phyloP scores from a whole-genome alignment of 2,329 filamentous ascomycete genomes.

The Pseudocercospora pini-densiflorae region DNA sequence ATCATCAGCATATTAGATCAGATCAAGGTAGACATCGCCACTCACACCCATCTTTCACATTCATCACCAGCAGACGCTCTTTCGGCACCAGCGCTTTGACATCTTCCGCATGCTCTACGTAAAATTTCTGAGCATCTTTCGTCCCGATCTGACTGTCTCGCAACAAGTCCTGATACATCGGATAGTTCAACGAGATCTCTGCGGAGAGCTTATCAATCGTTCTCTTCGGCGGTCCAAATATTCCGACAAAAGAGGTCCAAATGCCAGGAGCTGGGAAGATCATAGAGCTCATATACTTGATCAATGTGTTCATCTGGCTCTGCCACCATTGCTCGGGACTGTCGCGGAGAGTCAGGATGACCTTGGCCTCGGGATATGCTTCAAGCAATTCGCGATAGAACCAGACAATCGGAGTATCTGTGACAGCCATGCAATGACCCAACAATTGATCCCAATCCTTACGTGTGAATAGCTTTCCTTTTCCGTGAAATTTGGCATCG shows the following conservation, averaged over 20 bases:
- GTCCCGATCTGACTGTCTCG: slow-evolving; percentile 12
- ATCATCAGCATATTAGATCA: background rate
- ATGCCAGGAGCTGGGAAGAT: background rate
- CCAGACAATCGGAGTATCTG: slow-evolving; percentile 39
- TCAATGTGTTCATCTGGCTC: slow-evolving; percentile 9
- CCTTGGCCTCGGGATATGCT: slow-evolving; percentile 45
- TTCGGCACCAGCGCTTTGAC: slow-evolving; percentile 16
- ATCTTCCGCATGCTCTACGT: slow-evolving; percentile 12
- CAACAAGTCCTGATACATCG: slow-evolving; percentile 6
- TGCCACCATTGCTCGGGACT: slow-evolving; percentile 17
- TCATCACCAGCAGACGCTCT: slow-evolving; percentile 23
- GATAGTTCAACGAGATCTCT: background rate
- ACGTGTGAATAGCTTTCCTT: slow-evolving; percentile 16
- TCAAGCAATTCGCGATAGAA: slow-evolving; percentile 42
- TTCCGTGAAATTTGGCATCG: slow-evolving; percentile 14
- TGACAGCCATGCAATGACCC: slow-evolving; percentile 39
- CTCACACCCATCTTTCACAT: slow-evolving; percentile 19
- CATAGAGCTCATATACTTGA: background rate
- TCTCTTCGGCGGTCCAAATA: slow-evolving; percentile 8
- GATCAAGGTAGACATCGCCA: background rate
- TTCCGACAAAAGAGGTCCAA: background rate
- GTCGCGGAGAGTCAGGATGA: slow-evolving; percentile 41
- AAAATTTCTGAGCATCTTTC: slow-evolving; percentile 12
- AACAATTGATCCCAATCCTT: slow-evolving; percentile 40
- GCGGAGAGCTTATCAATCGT: background rate